Evolutionary conservation across 345 rosid genomes (phyloP).

Genomic region (Camelina laxa): DNA sequence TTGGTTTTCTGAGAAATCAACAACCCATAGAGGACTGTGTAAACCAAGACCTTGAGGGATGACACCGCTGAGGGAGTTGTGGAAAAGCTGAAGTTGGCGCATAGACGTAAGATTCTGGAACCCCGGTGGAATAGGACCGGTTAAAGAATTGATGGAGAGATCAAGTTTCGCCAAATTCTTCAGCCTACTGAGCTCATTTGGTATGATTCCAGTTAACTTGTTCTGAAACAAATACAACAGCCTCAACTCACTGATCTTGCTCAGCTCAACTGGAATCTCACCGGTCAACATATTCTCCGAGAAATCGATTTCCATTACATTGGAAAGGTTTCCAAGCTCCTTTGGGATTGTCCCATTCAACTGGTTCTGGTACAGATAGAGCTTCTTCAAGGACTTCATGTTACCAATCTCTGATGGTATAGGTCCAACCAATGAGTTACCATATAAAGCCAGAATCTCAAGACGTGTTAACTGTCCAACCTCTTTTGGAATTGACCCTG

Average conservation of each 20-base stretch:
- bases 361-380: constrained; percentile 79
- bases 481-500: constrained; percentile 74
- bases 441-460: constrained; percentile 70
- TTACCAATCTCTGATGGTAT: constrained; percentile 76
- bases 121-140: constrained; percentile 75
- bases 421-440: constrained; percentile 68
- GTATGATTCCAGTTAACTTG: constrained; percentile 77
- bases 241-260: constrained; percentile 60
- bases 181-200: constrained; percentile 65
- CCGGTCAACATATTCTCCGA: constrained; percentile 81
- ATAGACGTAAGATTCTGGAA: constrained; percentile 71
- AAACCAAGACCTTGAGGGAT: constrained; percentile 83
- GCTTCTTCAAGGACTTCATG: constrained; percentile 65
- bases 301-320: constrained; percentile 75
- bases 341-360: constrained; percentile 86
- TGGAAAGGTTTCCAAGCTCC: constrained; percentile 81
- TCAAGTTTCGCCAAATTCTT: constrained; percentile 76
- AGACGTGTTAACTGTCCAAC: constrained; percentile 68
- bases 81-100: constrained; percentile 85
- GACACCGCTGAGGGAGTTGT: constrained; percentile 64
- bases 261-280: constrained; percentile 73
- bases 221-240: constrained; percentile 83
- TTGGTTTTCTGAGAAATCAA: constrained; percentile 81
- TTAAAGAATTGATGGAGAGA: constrained; percentile 77
- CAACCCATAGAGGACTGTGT: constrained; percentile 76